These are phyloP conservation scores for Populus tremula DNA, from an alignment of 345 rosid genomes.

Conservation along the genomic window DNA sequence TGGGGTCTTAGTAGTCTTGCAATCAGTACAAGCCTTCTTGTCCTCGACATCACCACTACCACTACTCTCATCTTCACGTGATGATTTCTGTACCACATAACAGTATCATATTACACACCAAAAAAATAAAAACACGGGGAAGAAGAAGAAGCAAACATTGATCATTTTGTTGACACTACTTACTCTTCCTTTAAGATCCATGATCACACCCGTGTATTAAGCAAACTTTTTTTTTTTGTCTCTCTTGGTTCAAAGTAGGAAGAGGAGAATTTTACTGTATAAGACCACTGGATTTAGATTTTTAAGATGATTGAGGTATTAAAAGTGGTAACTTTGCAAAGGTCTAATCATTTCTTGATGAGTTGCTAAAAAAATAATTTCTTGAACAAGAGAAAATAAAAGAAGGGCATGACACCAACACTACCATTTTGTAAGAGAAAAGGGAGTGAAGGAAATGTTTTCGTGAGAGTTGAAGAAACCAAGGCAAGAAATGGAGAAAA, in stretches of 20 bases:
- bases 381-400: no score
- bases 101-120: no score
- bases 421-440: no score
- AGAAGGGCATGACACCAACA: no score
- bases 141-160: not conserved
- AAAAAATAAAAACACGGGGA: not conserved
- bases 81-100: constrained; percentile 22
- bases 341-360: not conserved
- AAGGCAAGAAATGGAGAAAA: not conserved
- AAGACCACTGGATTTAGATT: not conserved
- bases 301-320: no score
- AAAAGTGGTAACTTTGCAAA: no score
- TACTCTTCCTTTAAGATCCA: constrained; percentile 26
- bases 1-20: constrained; percentile 80
- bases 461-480: not conserved
- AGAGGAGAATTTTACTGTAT: no score
- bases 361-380: no score
- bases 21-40: constrained; percentile 55
- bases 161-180: not conserved
- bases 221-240: not conserved
- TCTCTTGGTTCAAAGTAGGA: no score
- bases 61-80: constrained; percentile 17
- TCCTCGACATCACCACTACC: constrained; percentile 2
- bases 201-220: constrained; percentile 9
- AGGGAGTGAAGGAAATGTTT: not conserved